Base-by-base conservation (phyloP, 2,329 filamentous ascomycete genomes). In the Macrophomina tecta region DNA sequence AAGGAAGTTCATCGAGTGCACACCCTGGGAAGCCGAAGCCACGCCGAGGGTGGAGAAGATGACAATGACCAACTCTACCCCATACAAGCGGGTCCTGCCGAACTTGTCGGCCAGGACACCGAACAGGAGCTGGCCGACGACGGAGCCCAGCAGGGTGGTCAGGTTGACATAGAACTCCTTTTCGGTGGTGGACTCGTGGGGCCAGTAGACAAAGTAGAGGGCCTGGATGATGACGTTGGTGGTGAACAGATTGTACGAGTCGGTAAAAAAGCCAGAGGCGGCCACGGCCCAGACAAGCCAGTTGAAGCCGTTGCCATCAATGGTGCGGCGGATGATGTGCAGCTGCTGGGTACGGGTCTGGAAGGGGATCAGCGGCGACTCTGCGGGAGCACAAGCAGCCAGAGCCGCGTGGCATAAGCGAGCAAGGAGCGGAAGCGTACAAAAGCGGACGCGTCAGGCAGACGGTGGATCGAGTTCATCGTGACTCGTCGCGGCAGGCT, bases 221-320 rank as follows among this genome's bases (percentile, higher is more conserved):
- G 78, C 77, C 3, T 79, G 78, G 3, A 79, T 76, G 16, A 80
- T 76, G 8, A 80, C 76, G 66, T 80, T 80, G 36, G 78, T 71
- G 6, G 77, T 74, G 65, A 80, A 80, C 1, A 80, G 70, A 38
- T 76, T 78, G 69, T 80, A 80, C 0, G 76, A 72, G 62, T 80
- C 78, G 2, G 79, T 80, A 42, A 81, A 45, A 4, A 64, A 53
- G 23, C 61, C 61, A 1, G 48, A 53, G 36, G 58, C 58, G 58
- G 58, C 58, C 36, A 62, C 58, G 1, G 58, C 58, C 58, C 58
- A 62, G 28, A 62, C 58, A n/a, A 62, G 58, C 58, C 58, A 62
- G 23, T 62, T 62, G 58, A 62, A 62, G 5, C 30, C 45, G 12
- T 62, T 62, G 14, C 58, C 45, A n/a, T 62, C 58, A 8, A 62